Evolutionary conservation across 768 basidiomycete genomes (phyloP).

Genomic region (Tephrocybe sp.): DNA sequence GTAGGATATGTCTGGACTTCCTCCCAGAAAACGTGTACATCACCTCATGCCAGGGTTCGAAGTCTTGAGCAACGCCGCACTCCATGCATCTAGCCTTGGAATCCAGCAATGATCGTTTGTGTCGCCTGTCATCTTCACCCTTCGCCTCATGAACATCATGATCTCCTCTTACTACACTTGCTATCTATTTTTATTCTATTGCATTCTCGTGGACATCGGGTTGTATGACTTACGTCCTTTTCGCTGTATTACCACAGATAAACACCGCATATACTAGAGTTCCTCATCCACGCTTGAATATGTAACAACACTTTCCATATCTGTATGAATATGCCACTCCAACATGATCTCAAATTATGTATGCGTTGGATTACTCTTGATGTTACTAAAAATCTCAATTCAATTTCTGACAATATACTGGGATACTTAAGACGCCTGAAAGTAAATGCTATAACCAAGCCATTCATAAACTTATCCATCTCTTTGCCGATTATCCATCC

Average conservation of each 20-base stretch:
- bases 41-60: conserved; percentile 64
- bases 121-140: background rate
- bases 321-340: background rate
- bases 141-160: background rate
- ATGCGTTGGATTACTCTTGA: too few relatives aligned
- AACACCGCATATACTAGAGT: conserved; percentile 8
- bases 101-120: conserved; percentile 45
- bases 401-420: too few relatives aligned
- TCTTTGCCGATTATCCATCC: too few relatives aligned
- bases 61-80: conserved; percentile 49
- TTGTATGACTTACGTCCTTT: background rate
- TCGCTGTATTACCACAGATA: conserved; percentile 6
- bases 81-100: conserved; percentile 57
- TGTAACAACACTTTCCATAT: conserved; percentile 14
- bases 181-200: conserved; percentile 16
- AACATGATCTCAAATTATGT: too few relatives aligned
- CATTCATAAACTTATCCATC: too few relatives aligned
- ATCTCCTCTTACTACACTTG: background rate
- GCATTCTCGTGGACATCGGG: background rate
- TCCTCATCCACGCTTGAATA: background rate
- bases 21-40: conserved; percentile 65
- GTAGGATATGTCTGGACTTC: conserved; percentile 53
- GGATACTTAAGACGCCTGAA: too few relatives aligned
- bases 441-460: too few relatives aligned
- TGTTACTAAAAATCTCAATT: too few relatives aligned